phyloP scores from a whole-genome alignment of 805 yeast genomes.

The Saturnispora gosingensis region DNA sequence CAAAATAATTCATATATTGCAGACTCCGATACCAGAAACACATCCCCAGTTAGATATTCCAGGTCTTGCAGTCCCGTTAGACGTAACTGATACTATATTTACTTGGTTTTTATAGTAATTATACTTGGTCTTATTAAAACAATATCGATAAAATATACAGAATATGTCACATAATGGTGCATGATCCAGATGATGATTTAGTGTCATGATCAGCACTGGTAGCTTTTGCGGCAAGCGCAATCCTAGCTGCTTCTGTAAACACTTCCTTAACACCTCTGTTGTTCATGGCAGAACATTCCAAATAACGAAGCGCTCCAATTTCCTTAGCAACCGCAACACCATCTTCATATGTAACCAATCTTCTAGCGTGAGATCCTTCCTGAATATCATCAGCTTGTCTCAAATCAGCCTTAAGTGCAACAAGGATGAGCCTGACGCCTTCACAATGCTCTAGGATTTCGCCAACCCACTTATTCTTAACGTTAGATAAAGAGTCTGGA shows the following conservation, averaged over 20 bases:
- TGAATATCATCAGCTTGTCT: slow-evolving; percentile 49
- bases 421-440: slow-evolving; percentile 87
- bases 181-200: slow-evolving; percentile 25
- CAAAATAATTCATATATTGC: slow-evolving; percentile 11
- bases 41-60: slow-evolving; percentile 2
- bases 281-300: slow-evolving; percentile 94
- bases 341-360: slow-evolving; percentile 79
- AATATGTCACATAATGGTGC: slow-evolving; percentile 20
- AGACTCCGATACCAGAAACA: slow-evolving; percentile 4
- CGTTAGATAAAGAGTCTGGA: slow-evolving; percentile 88
- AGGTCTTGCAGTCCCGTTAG: slow-evolving; percentile 9
- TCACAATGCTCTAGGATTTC: slow-evolving; percentile 96
- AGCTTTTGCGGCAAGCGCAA: slow-evolving; percentile 80
- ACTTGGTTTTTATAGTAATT: neutral
- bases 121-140: neutral
- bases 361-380: slow-evolving; percentile 28
- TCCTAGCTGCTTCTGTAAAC: slow-evolving; percentile 96
- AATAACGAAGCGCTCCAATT: slow-evolving; percentile 87
- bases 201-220: slow-evolving; percentile 23
- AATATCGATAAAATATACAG: slow-evolving; percentile 3
- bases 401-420: slow-evolving; percentile 90
- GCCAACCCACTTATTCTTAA: slow-evolving; percentile 93
- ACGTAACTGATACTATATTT: neutral
- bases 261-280: slow-evolving; percentile 99
- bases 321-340: slow-evolving; percentile 88